phyloP scores from a whole-genome alignment of 106 monocot species.

The Phalaenopsis equestris region DNA sequence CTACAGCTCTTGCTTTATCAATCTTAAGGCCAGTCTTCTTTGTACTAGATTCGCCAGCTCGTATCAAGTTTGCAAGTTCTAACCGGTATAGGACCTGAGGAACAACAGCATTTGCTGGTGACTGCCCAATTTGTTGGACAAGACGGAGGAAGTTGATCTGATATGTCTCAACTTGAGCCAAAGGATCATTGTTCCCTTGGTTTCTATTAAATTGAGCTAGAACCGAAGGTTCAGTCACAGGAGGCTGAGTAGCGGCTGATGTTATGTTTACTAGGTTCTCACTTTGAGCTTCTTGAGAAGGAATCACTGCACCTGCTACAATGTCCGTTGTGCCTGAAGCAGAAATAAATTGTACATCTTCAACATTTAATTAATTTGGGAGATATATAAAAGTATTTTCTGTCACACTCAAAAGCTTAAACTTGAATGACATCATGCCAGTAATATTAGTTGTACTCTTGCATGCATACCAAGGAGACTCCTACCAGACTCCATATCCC shows the following conservation, averaged over 20 bases:
- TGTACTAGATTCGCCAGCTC: constrained; percentile 42
- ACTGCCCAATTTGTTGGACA: constrained; percentile 48
- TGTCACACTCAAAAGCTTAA: not conserved
- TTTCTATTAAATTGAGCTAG: constrained; percentile 13
- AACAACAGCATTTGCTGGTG: constrained; percentile 44
- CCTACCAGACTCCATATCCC: not conserved
- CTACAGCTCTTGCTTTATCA: constrained; percentile 42
- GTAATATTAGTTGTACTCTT: too few species aligned
- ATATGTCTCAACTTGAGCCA: constrained; percentile 53
- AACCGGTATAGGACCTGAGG: constrained; percentile 69
- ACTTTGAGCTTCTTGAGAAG: constrained; percentile 12
- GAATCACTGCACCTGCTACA: constrained; percentile 2
- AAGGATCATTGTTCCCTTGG: constrained; percentile 24
- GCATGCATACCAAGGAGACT: too few species aligned
- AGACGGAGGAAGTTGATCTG: constrained; percentile 78
- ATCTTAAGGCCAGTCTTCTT: constrained; percentile 37
- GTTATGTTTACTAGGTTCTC: constrained; percentile 9
- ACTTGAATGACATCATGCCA: too few species aligned
- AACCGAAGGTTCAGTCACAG: constrained; percentile 22
- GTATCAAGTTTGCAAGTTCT: constrained; percentile 73
- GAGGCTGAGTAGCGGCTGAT: constrained; percentile 10
- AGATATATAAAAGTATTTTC: not conserved
- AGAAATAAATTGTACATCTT: constrained; percentile 2
- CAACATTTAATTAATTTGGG: not conserved
- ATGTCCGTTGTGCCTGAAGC: constrained; percentile 23